Conservation (phyloP, 257 asterid genomes). For the Solanum neorickii region DNA sequence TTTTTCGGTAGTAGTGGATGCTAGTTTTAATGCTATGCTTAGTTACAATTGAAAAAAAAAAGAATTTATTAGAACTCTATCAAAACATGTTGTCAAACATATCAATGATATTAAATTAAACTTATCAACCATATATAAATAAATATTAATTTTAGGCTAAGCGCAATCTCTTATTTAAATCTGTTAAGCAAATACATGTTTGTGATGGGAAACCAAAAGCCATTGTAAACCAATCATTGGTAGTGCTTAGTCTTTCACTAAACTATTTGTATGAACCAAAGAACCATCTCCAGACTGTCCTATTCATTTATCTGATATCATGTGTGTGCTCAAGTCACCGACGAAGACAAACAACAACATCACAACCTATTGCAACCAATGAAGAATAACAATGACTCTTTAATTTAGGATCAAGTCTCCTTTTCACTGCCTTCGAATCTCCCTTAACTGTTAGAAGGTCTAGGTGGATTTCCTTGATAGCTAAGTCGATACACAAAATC, state of each 20-base stretch:
- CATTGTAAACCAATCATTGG: not conserved
- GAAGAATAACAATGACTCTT: not conserved
- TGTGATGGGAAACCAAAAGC: not conserved
- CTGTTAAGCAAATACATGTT: not conserved
- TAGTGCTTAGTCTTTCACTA: not conserved
- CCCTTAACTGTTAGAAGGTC: not conserved
- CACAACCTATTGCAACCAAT: not conserved
- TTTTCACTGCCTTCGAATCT: not conserved
- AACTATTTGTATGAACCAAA: not conserved
- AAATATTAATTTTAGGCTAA: not conserved
- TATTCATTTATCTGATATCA: not conserved
- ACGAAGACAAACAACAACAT: not conserved
- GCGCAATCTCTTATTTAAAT: not conserved
- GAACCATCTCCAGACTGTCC: not conserved
- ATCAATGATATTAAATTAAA: not conserved
- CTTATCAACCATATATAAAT: not conserved
- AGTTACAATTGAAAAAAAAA: not conserved
- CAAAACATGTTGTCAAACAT: not conserved
- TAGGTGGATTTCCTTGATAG: not conserved
- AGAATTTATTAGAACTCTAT: not conserved
- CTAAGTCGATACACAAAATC: not conserved
- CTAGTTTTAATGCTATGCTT: not conserved
- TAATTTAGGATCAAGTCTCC: not conserved
- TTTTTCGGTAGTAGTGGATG: not conserved
- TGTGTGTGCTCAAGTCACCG: not conserved